These are phyloP conservation scores for Hordeum pubiflorum DNA, from an alignment of 202 grass and related monocot genomes.

Conservation along the genomic window DNA sequence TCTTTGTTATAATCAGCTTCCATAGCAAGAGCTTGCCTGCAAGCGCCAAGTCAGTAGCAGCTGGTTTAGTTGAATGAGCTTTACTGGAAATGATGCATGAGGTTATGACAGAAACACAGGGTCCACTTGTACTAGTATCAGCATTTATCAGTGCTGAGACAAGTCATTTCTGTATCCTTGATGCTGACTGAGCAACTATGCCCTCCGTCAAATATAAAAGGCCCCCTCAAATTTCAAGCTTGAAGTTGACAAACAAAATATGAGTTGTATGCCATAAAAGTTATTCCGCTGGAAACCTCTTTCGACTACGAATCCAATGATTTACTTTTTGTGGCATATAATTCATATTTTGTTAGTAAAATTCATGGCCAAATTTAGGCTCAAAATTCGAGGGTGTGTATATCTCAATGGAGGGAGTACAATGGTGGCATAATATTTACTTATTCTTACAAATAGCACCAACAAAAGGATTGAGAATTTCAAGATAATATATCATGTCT, in stretches of 20 bases:
- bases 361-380: too few species aligned
- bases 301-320: too few species aligned
- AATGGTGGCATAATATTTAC: neutral
- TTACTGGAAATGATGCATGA: neutral
- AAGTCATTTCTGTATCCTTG: slow-evolving; percentile 1
- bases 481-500: neutral
- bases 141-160: neutral
- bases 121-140: neutral
- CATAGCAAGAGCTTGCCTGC: slow-evolving; percentile 67
- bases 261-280: too few species aligned
- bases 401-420: too few species aligned
- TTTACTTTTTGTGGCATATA: too few species aligned
- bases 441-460: neutral
- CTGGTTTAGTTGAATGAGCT: neutral
- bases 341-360: too few species aligned
- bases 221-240: too few species aligned
- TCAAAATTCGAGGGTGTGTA: too few species aligned
- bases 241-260: too few species aligned
- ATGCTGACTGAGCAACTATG: neutral
- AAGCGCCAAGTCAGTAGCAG: neutral
- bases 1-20: slow-evolving; percentile 60
- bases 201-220: too few species aligned
- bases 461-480: neutral
- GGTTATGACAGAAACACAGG: neutral
- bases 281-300: too few species aligned